Conservation (phyloP, 2,329 filamentous ascomycete genomes). For the Cladosporium oxysporum region DNA sequence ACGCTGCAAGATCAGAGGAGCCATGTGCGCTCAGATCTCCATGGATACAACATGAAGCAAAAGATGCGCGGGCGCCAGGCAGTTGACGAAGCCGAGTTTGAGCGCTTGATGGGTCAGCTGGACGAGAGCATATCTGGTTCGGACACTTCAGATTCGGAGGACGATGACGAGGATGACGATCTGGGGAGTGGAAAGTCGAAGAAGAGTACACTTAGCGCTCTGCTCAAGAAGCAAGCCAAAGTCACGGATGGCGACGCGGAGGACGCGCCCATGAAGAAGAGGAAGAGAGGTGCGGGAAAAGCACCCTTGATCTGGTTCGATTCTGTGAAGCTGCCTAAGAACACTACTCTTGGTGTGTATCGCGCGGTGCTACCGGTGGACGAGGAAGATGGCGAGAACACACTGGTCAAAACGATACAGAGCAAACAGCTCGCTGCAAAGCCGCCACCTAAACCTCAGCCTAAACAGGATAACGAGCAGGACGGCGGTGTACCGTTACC, state of each 20-base stretch:
- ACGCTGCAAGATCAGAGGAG: constrained; percentile 77
- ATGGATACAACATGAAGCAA: constrained; percentile 92
- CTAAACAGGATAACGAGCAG: constrained; percentile 48
- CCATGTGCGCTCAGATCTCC: constrained; percentile 87
- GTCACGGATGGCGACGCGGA: constrained; percentile 59
- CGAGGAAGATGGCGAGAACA: constrained; percentile 66
- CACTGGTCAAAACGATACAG: constrained; percentile 67
- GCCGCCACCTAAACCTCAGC: constrained; percentile 47
- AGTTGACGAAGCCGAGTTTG: constrained; percentile 81
- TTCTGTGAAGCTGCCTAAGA: constrained; percentile 71
- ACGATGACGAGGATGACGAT: constrained; percentile 69
- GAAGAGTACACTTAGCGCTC: constrained; percentile 70
- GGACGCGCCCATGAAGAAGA: constrained; percentile 52
- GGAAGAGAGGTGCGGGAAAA: constrained; percentile 61
- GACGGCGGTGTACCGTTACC: constrained; percentile 61
- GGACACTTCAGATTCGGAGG: constrained; percentile 57
- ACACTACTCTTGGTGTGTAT: constrained; percentile 84
- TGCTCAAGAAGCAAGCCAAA: constrained; percentile 81
- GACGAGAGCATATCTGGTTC: constrained; percentile 94
- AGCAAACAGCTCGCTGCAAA: constrained; percentile 75
- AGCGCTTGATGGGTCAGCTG: constrained; percentile 78
- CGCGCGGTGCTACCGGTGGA: constrained; percentile 72
- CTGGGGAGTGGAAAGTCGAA: constrained; percentile 50
- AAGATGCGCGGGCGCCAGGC: constrained; percentile 73
- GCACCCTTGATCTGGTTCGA: constrained; percentile 83